phyloP scores from a whole-genome alignment of 345 rosid genomes.

The Microthlaspi erraticum region DNA sequence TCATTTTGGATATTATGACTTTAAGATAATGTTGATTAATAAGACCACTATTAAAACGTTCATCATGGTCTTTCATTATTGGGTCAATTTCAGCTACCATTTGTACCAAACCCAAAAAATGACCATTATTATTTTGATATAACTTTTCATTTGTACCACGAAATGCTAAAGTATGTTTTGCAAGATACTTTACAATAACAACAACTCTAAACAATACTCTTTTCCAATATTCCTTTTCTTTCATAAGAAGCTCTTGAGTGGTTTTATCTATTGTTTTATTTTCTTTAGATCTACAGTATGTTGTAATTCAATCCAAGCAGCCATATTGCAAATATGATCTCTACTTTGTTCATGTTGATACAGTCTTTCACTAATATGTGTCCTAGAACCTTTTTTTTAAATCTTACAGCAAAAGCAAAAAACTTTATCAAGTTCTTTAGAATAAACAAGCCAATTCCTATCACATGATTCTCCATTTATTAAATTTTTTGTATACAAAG shows the following conservation, averaged over 20 bases:
- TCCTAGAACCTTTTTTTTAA: not conserved
- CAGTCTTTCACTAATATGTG: not conserved
- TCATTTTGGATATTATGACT: slow-evolving; percentile 8
- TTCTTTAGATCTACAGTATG: not conserved
- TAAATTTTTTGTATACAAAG: too few species aligned
- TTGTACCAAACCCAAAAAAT: not conserved
- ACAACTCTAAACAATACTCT: not conserved
- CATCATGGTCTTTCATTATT: not conserved
- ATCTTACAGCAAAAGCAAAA: not conserved
- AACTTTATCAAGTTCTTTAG: not conserved
- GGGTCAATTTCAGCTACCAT: not conserved
- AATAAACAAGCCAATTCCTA: not conserved
- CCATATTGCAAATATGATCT: not conserved
- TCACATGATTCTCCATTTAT: too few species aligned
- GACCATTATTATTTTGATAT: slow-evolving; percentile 6
- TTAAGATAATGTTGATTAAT: not conserved
- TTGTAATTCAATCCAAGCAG: not conserved
- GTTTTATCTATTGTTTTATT: not conserved
- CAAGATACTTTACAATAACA: slow-evolving; percentile 3
- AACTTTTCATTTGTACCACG: not conserved
- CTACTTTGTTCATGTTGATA: not conserved
- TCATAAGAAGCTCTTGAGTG: not conserved
- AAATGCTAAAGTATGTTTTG: not conserved
- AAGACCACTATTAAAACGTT: not conserved
- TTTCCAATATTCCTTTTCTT: slow-evolving; percentile 5